Conservation (phyloP, 129 eudicot species). For the Lonicera japonica region DNA sequence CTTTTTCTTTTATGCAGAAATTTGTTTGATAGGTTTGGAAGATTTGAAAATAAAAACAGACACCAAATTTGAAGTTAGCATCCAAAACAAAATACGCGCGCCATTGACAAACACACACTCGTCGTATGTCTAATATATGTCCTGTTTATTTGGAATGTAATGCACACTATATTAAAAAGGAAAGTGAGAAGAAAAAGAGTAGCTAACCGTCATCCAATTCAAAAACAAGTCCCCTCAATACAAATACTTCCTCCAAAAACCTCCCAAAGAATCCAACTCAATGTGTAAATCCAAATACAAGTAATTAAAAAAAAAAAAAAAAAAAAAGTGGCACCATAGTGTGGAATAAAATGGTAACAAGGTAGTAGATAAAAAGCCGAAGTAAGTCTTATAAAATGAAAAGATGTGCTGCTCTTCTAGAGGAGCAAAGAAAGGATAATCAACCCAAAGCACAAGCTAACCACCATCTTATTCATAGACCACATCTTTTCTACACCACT, state of each 20-base stretch:
- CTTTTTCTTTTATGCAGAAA: too few species aligned
- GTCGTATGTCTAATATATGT: too few species aligned
- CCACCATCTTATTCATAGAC: constrained; percentile 29
- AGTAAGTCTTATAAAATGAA: not conserved
- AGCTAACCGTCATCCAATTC: constrained; percentile 15
- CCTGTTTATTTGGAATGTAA: too few species aligned
- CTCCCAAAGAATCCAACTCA: constrained; percentile 41
- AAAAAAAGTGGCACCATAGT: not conserved
- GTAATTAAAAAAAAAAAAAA: not conserved
- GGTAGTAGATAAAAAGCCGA: not conserved
- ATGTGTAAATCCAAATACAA: constrained; percentile 22
- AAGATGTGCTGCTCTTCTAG: constrained; percentile 11
- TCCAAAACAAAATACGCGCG: too few species aligned
- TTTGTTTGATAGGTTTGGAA: too few species aligned
- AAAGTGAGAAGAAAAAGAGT: not conserved
- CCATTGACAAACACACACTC: too few species aligned
- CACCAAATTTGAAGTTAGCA: too few species aligned
- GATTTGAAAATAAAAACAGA: too few species aligned
- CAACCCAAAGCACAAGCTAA: constrained; percentile 41
- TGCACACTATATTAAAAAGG: too few species aligned
- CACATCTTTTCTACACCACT: constrained; percentile 51
- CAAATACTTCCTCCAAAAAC: constrained; percentile 20
- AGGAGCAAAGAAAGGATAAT: constrained; percentile 36
- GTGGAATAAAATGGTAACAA: constrained; percentile 16
- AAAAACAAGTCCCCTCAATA: constrained; percentile 11